Percentiles rank a stretch among this genome's conserved stretches.
Conservation (phyloP, 805 yeast species). For the Metschnikowia reukaufii region DNA sequence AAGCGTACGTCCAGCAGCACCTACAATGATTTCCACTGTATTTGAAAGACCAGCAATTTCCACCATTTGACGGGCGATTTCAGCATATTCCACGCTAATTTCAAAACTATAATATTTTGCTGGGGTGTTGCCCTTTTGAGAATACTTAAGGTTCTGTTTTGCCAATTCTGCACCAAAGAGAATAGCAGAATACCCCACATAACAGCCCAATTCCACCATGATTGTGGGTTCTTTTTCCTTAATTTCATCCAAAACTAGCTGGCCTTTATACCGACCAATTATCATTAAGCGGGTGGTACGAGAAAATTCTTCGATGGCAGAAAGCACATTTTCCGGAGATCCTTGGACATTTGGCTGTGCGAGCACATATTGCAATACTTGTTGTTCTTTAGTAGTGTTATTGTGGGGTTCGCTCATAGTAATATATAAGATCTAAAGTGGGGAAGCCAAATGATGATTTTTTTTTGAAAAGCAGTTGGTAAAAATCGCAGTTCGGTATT, state of each 20-base stretch:
- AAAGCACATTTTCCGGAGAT: constrained; percentile 33
- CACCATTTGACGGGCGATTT: constrained; percentile 27
- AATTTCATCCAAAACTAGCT: constrained; percentile 26
- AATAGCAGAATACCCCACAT: constrained; percentile 39
- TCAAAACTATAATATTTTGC: constrained; percentile 38
- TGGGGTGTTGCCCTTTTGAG: constrained; percentile 10
- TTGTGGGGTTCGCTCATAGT: neutral
- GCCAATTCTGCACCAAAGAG: constrained; percentile 30
- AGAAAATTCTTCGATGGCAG: constrained; percentile 30
- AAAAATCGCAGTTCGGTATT: too few relatives aligned
- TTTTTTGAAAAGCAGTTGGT: too few relatives aligned
- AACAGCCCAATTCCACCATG: constrained; percentile 36
- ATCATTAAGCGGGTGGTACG: constrained; percentile 26
- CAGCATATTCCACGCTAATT: constrained; percentile 30
- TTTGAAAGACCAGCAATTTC: constrained; percentile 35
- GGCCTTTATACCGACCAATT: constrained; percentile 34
- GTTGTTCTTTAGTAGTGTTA: constrained; percentile 25
- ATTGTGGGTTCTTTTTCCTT: constrained; percentile 23
- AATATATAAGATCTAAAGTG: neutral
- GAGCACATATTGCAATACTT: constrained; percentile 25
- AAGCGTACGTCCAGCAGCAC: constrained; percentile 31
- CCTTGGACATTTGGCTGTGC: constrained; percentile 24
- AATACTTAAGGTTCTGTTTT: constrained; percentile 16
- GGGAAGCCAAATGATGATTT: too few relatives aligned
- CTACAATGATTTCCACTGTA: constrained; percentile 33